Percentiles rank a stretch among this genome's conserved stretches.
Evolutionary conservation across 2,329 filamentous ascomycete species (phyloP).

Genomic region (Fusarium sp.): DNA sequence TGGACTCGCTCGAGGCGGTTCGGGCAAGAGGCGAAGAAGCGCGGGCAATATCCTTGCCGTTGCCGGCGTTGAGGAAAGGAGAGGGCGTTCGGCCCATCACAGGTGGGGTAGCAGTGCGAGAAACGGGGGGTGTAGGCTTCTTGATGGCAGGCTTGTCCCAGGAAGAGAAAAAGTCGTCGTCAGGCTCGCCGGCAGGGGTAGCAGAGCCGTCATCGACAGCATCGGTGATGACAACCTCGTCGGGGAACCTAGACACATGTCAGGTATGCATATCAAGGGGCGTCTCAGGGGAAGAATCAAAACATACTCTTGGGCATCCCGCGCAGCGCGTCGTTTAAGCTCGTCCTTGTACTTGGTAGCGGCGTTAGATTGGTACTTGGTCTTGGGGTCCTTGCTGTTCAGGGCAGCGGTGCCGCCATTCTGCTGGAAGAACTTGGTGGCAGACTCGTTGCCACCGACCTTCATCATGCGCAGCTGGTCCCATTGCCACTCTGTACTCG

Average conservation of each 20-base stretch:
- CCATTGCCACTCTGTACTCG: constrained; percentile 90
- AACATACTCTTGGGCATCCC: constrained; percentile 85
- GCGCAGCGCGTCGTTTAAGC: constrained; percentile 84
- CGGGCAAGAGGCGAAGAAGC: constrained; percentile 85
- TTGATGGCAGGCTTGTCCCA: constrained; percentile 99
- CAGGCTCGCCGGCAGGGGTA: constrained; percentile 85
- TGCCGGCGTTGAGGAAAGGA: constrained; percentile 87
- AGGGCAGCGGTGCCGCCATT: constrained; percentile 95
- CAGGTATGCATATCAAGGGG: constrained; percentile 30
- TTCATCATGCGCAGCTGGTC: constrained; percentile 98
- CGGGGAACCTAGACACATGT: constrained; percentile 73
- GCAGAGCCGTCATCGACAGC: constrained; percentile 74
- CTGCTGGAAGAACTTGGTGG: constrained; percentile 97
- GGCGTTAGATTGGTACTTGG: constrained; percentile 94
- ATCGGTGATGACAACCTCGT: constrained; percentile 88
- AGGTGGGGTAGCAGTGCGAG: constrained; percentile 87
- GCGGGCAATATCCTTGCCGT: constrained; percentile 78
- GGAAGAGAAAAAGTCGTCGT: constrained; percentile 98
- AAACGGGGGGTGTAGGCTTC: constrained; percentile 92
- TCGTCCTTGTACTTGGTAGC: constrained; percentile 99
- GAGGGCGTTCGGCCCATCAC: constrained; percentile 84
- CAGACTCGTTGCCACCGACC: constrained; percentile 96
- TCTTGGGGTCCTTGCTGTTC: constrained; percentile 95
- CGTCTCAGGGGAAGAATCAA: neutral
- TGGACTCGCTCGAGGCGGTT: constrained; percentile 63